phyloP scores from a whole-genome alignment of 1,284 basidiomycete species.

The Fomitopsis pinicola region DNA sequence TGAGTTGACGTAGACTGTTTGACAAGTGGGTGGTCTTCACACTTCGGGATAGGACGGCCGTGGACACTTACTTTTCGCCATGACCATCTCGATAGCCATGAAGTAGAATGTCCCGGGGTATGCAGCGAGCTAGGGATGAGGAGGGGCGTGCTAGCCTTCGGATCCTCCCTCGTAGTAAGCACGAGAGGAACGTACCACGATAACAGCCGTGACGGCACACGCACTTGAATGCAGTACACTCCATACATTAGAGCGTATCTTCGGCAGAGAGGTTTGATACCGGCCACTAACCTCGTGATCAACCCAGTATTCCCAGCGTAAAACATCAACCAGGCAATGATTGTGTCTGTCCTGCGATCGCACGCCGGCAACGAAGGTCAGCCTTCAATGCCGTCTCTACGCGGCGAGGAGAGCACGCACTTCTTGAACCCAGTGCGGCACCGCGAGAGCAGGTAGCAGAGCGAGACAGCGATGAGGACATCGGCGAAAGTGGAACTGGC shows the following conservation, averaged over 20 bases:
- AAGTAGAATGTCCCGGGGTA: too few relatives aligned
- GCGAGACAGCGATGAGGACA: conserved; percentile 15
- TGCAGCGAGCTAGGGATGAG: background rate
- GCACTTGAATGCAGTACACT: background rate
- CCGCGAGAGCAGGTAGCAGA: conserved; percentile 2
- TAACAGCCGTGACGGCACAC: background rate
- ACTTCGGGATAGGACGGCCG: too few relatives aligned
- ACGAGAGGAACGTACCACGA: background rate
- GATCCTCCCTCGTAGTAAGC: too few relatives aligned
- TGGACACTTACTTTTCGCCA: background rate
- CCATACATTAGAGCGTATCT: background rate
- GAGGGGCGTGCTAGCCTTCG: too few relatives aligned
- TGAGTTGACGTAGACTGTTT: too few relatives aligned
- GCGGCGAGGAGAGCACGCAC: background rate
- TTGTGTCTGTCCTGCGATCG: background rate
- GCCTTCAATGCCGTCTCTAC: background rate
- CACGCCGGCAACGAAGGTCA: background rate
- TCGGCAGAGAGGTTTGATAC: background rate
- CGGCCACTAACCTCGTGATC: background rate
- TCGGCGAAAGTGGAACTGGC: conserved; percentile 14
- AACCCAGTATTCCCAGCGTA: background rate
- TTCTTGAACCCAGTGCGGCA: background rate
- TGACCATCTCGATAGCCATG: too few relatives aligned
- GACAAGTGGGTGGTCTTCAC: too few relatives aligned
- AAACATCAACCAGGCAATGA: background rate